Evolutionary conservation across 2,329 filamentous ascomycete genomes (phyloP).

Genomic region (Pseudocercospora pini-densiflorae): DNA sequence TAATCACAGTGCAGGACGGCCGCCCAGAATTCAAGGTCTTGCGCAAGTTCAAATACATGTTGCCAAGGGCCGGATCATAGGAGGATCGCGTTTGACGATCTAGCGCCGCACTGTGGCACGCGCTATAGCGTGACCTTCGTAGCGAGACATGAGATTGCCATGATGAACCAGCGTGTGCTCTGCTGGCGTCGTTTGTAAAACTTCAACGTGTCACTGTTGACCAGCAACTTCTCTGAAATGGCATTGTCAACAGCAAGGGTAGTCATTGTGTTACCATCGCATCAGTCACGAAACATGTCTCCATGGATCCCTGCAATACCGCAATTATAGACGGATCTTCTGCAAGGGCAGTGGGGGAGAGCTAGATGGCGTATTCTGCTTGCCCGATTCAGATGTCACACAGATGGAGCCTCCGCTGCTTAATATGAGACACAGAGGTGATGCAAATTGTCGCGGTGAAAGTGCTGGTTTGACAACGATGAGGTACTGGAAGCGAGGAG

Average conservation of each 20-base stretch:
- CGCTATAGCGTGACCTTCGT: constrained; percentile 23
- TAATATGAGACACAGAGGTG: constrained; percentile 20
- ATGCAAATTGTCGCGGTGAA: constrained; percentile 6
- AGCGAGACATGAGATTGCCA: constrained; percentile 21
- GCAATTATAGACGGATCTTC: constrained; percentile 27
- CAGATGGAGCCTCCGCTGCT: constrained; percentile 6
- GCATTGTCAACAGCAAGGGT: constrained; percentile 26
- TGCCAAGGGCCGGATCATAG: constrained; percentile 11
- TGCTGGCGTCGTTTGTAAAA: constrained; percentile 22
- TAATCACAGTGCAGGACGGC: constrained; percentile 3
- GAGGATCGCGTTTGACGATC: constrained; percentile 23
- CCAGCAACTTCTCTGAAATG: constrained; percentile 19
- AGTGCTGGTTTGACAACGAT: constrained; percentile 10
- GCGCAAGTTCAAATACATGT: constrained; percentile 11
- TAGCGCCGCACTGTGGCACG: constrained; percentile 27
- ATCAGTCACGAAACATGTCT: constrained; percentile 26
- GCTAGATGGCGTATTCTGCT: constrained; percentile 10
- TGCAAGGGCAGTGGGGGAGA: constrained; percentile 17
- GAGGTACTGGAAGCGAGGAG: constrained; percentile 9
- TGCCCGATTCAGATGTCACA: constrained; percentile 16
- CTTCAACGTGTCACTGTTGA: constrained; percentile 27
- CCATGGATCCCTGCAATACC: constrained; percentile 26
- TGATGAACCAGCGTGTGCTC: constrained; percentile 21
- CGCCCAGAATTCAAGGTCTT: constrained; percentile 10
- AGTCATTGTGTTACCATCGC: constrained; percentile 22